These are phyloP conservation scores for Monascus purpureus DNA, from an alignment of 495 filamentous ascomycete species.

Conservation along the genomic window DNA sequence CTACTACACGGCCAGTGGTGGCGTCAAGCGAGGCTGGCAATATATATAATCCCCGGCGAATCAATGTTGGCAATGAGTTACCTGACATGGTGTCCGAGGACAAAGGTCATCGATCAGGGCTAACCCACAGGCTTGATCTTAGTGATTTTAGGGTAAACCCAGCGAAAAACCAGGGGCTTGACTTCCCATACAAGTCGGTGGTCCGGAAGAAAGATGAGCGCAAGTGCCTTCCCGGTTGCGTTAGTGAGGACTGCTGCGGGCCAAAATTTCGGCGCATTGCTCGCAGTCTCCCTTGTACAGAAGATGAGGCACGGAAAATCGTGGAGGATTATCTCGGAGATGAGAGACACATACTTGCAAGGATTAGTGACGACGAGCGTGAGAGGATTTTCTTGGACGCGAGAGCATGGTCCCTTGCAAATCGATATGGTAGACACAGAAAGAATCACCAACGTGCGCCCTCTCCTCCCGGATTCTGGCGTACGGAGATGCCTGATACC, in stretches of 20 bases:
- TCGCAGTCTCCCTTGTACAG: slow-evolving; percentile 20
- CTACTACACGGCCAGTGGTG: too few relatives aligned
- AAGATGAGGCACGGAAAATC: slow-evolving; percentile 37
- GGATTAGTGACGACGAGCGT: slow-evolving; percentile 36
- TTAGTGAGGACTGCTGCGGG: slow-evolving; percentile 63
- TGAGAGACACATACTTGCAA: slow-evolving; percentile 21
- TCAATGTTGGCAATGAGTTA: neutral
- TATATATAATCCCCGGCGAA: too few relatives aligned
- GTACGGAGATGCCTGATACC: slow-evolving; percentile 72
- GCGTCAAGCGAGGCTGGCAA: too few relatives aligned
- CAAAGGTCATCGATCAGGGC: slow-evolving; percentile 36
- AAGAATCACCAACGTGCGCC: slow-evolving; percentile 53
- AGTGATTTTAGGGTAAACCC: slow-evolving; percentile 81
- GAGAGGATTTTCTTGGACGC: slow-evolving; percentile 50
- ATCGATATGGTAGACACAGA: slow-evolving; percentile 61
- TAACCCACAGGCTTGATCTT: slow-evolving; percentile 36
- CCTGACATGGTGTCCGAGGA: slow-evolving; percentile 14
- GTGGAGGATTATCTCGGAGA: slow-evolving; percentile 57
- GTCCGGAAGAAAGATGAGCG: slow-evolving; percentile 61
- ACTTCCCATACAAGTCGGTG: slow-evolving; percentile 61
- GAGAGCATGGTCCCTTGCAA: slow-evolving; percentile 49
- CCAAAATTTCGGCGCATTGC: slow-evolving; percentile 51
- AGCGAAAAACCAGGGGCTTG: slow-evolving; percentile 51
- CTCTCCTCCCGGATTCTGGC: slow-evolving; percentile 82
- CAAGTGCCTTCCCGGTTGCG: slow-evolving; percentile 69